Evolutionary conservation across 2,329 filamentous ascomycete genomes (phyloP).

Genomic region (Ceratocystis colombiana): DNA sequence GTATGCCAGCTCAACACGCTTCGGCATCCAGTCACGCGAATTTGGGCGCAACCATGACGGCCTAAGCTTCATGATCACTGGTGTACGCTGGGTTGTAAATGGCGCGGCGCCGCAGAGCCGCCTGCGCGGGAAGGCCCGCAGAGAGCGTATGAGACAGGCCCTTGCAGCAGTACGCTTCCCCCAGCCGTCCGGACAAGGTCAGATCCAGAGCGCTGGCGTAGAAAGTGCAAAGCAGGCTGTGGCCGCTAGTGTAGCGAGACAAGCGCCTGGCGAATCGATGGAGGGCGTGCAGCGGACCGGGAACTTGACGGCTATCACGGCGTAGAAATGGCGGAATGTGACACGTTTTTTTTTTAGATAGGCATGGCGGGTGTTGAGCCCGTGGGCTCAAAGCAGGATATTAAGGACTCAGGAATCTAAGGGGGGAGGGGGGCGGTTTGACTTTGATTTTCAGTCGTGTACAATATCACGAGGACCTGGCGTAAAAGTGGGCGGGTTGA

Average conservation of each 20-base stretch:
- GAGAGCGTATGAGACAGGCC: slow-evolving; percentile 48
- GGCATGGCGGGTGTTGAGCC: slow-evolving; percentile 11
- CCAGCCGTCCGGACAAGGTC: not conserved
- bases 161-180: slow-evolving; percentile 40
- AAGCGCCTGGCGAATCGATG: slow-evolving; percentile 27
- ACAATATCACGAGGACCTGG: no score
- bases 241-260: not conserved
- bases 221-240: not conserved
- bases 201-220: no score
- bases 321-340: slow-evolving; percentile 29
- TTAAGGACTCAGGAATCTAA: no score
- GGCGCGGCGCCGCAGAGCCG: slow-evolving; percentile 54
- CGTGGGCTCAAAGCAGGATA: not conserved
- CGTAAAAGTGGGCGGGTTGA: no score
- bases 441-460: no score
- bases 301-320: slow-evolving; percentile 21
- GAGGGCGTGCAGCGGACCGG: slow-evolving; percentile 30
- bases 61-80: slow-evolving; percentile 75
- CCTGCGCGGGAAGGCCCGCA: slow-evolving; percentile 45
- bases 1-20: slow-evolving; percentile 65
- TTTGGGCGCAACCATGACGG: slow-evolving; percentile 74
- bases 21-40: slow-evolving; percentile 70
- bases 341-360: not conserved
- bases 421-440: no score
- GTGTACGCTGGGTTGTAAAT: slow-evolving; percentile 72